These are phyloP conservation scores for Xylaria intraflava DNA, from an alignment of 495 filamentous ascomycete species.

Conservation along the genomic window DNA sequence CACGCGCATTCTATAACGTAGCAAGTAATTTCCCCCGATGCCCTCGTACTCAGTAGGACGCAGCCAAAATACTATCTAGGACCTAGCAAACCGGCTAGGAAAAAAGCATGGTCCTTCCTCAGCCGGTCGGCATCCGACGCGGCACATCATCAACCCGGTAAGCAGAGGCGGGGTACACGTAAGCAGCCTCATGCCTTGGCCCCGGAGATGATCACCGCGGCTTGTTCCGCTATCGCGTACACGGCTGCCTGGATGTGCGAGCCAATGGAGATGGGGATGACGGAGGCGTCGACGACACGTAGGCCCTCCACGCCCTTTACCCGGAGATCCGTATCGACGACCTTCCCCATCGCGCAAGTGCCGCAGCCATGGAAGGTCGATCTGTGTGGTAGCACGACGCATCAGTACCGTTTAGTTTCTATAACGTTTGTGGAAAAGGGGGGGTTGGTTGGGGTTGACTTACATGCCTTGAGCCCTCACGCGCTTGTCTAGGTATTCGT, in stretches of 20 bases:
- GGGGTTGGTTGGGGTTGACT: slow-evolving; percentile 9
- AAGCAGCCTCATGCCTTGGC: too few species aligned
- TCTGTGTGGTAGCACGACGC: not conserved
- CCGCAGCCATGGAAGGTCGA: slow-evolving; percentile 23
- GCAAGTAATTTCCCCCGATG: too few species aligned
- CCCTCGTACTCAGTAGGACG: too few species aligned
- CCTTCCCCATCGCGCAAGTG: slow-evolving; percentile 49
- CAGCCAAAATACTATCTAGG: too few species aligned
- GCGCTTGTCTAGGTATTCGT: slow-evolving; percentile 16
- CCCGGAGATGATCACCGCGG: too few species aligned
- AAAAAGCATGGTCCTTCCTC: too few species aligned
- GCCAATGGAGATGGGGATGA: slow-evolving; percentile 34
- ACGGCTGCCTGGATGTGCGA: slow-evolving; percentile 14
- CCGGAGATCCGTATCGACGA: slow-evolving; percentile 41
- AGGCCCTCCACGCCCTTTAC: slow-evolving; percentile 46
- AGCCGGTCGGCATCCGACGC: too few species aligned
- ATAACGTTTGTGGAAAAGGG: not conserved
- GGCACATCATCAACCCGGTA: too few species aligned
- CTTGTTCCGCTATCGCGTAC: slow-evolving; percentile 16
- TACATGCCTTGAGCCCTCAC: slow-evolving; percentile 7
- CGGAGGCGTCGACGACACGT: slow-evolving; percentile 53
- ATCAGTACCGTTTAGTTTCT: not conserved
- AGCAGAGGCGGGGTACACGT: too few species aligned
- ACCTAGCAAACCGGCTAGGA: too few species aligned
- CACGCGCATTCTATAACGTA: too few species aligned